A percentile compares a stretch with the other conserved stretches of the same genome.
Conservation (phyloP, 495 filamentous ascomycete species). For the Trichoderma asperelloides region DNA sequence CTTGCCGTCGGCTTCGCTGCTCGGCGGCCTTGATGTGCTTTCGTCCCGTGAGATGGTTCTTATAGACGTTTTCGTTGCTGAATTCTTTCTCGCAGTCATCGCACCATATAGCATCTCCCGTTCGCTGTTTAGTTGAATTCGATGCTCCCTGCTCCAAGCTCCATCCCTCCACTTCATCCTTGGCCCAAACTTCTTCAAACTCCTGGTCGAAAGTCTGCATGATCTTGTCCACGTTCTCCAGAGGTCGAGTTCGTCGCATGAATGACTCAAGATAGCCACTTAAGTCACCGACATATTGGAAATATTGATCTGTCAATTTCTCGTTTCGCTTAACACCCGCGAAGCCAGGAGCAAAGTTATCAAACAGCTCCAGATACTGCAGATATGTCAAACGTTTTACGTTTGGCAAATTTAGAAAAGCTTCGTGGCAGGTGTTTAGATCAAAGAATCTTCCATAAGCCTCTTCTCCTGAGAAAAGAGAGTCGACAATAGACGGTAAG, state of each 20-base stretch:
- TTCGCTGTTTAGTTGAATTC: constrained; percentile 35
- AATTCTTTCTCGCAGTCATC: constrained; percentile 88
- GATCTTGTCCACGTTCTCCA: constrained; percentile 75
- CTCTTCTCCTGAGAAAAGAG: constrained; percentile 93
- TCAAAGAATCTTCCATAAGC: constrained; percentile 85
- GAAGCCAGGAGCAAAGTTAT: constrained; percentile 66
- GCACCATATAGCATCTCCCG: constrained; percentile 73
- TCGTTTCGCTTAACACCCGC: constrained; percentile 64
- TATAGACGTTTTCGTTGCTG: constrained; percentile 91
- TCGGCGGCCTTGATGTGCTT: constrained; percentile 83
- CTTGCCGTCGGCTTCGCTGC: constrained; percentile 32
- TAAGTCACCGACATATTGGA: constrained; percentile 74
- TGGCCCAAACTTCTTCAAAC: constrained; percentile 75
- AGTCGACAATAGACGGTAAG: constrained; percentile 60
- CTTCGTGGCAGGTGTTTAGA: constrained; percentile 71
- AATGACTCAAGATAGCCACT: constrained; percentile 79
- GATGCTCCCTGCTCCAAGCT: constrained; percentile 42
- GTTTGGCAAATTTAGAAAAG: constrained; percentile 80
- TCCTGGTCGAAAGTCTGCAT: constrained; percentile 66
- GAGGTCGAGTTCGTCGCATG: constrained; percentile 65
- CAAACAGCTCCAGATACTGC: constrained; percentile 85
- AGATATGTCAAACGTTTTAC: constrained; percentile 78
- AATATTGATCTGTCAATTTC: constrained; percentile 86
- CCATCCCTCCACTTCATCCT: constrained; percentile 75
- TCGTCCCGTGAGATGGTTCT: constrained; percentile 76